Conservation (phyloP, 2,329 filamentous ascomycete species). For the Colletotrichum costaricense region DNA sequence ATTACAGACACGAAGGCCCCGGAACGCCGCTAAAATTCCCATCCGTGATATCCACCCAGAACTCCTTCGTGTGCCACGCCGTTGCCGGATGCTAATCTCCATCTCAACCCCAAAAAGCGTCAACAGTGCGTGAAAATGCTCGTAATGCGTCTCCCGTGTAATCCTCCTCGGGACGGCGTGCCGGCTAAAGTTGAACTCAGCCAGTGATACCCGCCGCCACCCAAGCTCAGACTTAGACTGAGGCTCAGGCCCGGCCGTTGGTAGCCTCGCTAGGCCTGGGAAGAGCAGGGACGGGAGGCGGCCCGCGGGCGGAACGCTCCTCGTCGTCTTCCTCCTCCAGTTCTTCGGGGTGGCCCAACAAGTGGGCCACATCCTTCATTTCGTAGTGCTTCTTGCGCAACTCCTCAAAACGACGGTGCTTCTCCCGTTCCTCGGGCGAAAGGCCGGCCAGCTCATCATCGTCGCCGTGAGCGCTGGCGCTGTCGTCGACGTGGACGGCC, state of each 20-base stretch:
- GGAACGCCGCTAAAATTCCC: constrained; percentile 33
- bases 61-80: constrained; percentile 35
- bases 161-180: constrained; percentile 6
- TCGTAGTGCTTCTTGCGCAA: constrained; percentile 97
- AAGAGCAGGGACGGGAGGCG: constrained; percentile 55
- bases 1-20: constrained; percentile 29
- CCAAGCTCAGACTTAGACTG: too few species aligned
- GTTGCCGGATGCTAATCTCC: constrained; percentile 37
- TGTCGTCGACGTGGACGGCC: constrained; percentile 79
- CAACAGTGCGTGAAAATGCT: constrained; percentile 31
- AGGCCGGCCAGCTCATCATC: constrained; percentile 65
- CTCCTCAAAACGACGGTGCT: constrained; percentile 92
- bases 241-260: constrained; percentile 34
- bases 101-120: constrained; percentile 29
- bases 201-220: neutral
- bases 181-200: neutral
- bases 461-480: constrained; percentile 63
- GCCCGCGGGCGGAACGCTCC: constrained; percentile 42
- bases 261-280: constrained; percentile 42
- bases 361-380: constrained; percentile 92
- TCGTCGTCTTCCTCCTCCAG: constrained; percentile 68
- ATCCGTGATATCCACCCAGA: constrained; percentile 36
- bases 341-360: constrained; percentile 82
- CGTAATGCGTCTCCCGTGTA: constrained; percentile 16
- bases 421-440: constrained; percentile 82